phyloP scores from a whole-genome alignment of 2,329 filamentous ascomycete genomes.

The Clonostachys chloroleuca region DNA sequence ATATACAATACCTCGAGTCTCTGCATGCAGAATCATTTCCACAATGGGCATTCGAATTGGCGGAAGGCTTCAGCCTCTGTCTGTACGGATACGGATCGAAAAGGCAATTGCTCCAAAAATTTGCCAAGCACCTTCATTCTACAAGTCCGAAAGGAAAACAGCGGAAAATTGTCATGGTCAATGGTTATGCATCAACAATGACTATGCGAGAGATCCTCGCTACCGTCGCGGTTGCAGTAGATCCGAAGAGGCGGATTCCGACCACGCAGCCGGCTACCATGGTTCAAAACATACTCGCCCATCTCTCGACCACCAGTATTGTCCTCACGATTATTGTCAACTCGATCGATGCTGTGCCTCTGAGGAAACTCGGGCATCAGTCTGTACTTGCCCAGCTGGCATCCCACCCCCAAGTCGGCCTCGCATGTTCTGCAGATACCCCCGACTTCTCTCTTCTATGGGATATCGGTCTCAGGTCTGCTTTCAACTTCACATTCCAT shows the following conservation, averaged over 20 bases:
- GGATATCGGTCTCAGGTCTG: slow-evolving; percentile 79
- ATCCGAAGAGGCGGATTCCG: slow-evolving; percentile 39
- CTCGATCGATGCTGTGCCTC: slow-evolving; percentile 75
- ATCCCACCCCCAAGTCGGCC: slow-evolving; percentile 63
- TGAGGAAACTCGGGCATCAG: slow-evolving; percentile 69
- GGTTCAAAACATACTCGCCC: slow-evolving; percentile 59
- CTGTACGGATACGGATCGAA: slow-evolving; percentile 94
- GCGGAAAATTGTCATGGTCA: slow-evolving; percentile 69
- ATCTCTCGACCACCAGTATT: slow-evolving; percentile 42
- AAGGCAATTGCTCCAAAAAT: slow-evolving; percentile 65
- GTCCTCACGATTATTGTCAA: slow-evolving; percentile 71
- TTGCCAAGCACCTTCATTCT: slow-evolving; percentile 64
- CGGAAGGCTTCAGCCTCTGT: slow-evolving; percentile 83
- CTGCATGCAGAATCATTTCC: slow-evolving; percentile 79
- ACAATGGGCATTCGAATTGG: slow-evolving; percentile 90
- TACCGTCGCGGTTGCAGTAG: slow-evolving; percentile 63
- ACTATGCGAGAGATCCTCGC: slow-evolving; percentile 66
- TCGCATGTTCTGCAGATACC: slow-evolving; percentile 81
- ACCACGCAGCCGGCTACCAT: slow-evolving; percentile 65
- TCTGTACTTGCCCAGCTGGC: slow-evolving; percentile 72
- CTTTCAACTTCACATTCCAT: slow-evolving; percentile 86
- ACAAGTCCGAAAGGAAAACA: slow-evolving; percentile 1
- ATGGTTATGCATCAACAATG: slow-evolving; percentile 71
- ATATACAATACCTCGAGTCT: slow-evolving; percentile 67
- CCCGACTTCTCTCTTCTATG: slow-evolving; percentile 85